Conservation (phyloP, 768 basidiomycete species). For the Nidularia sp. region DNA sequence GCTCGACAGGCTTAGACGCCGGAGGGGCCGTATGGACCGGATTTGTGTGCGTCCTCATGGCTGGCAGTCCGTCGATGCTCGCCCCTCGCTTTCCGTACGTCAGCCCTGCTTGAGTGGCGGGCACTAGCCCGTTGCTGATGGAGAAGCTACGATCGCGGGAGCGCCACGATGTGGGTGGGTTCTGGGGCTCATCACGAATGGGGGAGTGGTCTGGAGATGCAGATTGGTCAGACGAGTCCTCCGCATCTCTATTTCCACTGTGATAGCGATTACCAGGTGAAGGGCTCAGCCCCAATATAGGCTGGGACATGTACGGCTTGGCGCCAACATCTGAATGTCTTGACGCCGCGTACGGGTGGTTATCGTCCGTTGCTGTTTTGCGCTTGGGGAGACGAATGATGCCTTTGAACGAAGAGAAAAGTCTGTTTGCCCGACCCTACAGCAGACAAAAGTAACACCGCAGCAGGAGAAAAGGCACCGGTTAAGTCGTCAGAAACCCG, state of each 20-base stretch:
- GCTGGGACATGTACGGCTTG: constrained; percentile 47
- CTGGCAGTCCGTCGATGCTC: not conserved
- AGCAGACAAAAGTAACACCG: not conserved
- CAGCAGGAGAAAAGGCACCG: not conserved
- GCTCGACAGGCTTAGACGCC: too few relatives aligned
- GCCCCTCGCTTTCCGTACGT: not conserved
- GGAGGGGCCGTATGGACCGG: not conserved
- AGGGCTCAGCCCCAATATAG: constrained; percentile 22
- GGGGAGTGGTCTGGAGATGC: constrained; percentile 5
- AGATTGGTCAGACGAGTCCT: constrained; percentile 12
- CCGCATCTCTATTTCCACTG: constrained; percentile 7
- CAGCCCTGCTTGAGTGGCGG: not conserved
- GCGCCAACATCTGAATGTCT: constrained; percentile 5
- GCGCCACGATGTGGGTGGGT: not conserved
- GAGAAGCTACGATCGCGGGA: not conserved
- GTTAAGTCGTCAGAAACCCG: not conserved
- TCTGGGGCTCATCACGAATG: not conserved
- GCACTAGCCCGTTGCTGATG: not conserved
- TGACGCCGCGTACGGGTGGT: constrained; percentile 6
- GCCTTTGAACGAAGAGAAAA: constrained; percentile 31
- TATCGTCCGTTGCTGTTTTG: constrained; percentile 17
- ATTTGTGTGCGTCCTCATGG: not conserved
- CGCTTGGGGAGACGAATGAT: constrained; percentile 25
- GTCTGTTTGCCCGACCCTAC: constrained; percentile 27
- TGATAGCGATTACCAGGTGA: constrained; percentile 4